Conservation (phyloP, 176 grass and related monocot species). For the Microstegium vimineum region DNA sequence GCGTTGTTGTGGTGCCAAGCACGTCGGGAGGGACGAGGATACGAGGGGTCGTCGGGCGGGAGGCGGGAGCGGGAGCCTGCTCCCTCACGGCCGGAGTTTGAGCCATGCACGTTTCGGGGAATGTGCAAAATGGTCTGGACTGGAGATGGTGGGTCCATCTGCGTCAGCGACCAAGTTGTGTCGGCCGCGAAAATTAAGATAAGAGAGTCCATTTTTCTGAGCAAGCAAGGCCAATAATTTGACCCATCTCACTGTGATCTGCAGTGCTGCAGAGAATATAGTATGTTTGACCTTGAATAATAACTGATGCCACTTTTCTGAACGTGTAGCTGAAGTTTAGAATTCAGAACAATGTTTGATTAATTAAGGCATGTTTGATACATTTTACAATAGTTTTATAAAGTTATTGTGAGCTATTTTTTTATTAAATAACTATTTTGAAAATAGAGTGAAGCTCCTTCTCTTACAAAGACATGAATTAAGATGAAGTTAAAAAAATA, state of each 20-base stretch:
- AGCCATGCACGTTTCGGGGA: conserved; percentile 53
- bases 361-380: too few relatives aligned
- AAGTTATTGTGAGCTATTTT: too few relatives aligned
- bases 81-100: conserved; percentile 30
- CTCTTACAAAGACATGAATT: too few relatives aligned
- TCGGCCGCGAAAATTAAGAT: neutral
- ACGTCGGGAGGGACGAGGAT: conserved; percentile 30
- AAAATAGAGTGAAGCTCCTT: too few relatives aligned
- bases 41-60: neutral
- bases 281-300: neutral
- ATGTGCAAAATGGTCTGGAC: neutral
- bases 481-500: too few relatives aligned
- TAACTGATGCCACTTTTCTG: too few relatives aligned
- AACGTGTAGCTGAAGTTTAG: neutral
- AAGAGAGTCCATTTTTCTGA: neutral
- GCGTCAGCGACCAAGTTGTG: neutral
- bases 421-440: too few relatives aligned
- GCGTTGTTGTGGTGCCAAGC: conserved; percentile 33
- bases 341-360: too few relatives aligned
- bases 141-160: neutral
- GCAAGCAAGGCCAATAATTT: neutral
- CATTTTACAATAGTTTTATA: too few relatives aligned
- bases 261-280: too few relatives aligned
- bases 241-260: neutral
- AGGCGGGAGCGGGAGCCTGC: too few relatives aligned